Conservation (phyloP, 805 yeast genomes). For the Nakazawaea populi region DNA sequence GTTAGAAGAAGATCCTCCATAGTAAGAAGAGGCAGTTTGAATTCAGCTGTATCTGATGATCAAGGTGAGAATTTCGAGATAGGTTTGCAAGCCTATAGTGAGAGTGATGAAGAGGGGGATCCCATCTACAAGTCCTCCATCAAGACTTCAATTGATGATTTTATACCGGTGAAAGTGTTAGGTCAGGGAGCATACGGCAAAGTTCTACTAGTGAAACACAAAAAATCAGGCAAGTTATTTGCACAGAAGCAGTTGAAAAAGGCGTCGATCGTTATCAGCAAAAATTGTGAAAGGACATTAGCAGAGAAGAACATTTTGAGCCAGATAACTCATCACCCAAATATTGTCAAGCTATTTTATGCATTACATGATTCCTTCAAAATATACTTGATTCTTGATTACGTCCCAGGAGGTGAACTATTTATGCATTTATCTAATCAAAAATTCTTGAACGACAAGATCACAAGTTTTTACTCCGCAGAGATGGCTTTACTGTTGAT, state of each 20-base stretch:
- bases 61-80: slow-evolving; percentile 5
- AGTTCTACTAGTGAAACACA: slow-evolving; percentile 71
- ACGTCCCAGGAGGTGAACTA: slow-evolving; percentile 85
- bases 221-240: slow-evolving; percentile 53
- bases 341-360: slow-evolving; percentile 74
- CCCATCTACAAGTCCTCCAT: neutral
- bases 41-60: neutral
- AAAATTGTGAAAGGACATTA: slow-evolving; percentile 68
- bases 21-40: slow-evolving; percentile 1
- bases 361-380: slow-evolving; percentile 79
- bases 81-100: slow-evolving; percentile 6
- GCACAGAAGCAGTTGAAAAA: slow-evolving; percentile 86
- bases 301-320: slow-evolving; percentile 72
- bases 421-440: slow-evolving; percentile 54
- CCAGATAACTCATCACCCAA: slow-evolving; percentile 67
- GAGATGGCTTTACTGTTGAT: slow-evolving; percentile 73
- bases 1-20: slow-evolving; percentile 10
- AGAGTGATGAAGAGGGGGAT: slow-evolving; percentile 1
- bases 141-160: slow-evolving; percentile 39
- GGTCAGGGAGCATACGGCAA: slow-evolving; percentile 91
- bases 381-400: slow-evolving; percentile 71
- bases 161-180: slow-evolving; percentile 67
- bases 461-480: slow-evolving; percentile 73
- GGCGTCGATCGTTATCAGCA: slow-evolving; percentile 64
- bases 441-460: slow-evolving; percentile 48